Evolutionary conservation across 2,329 filamentous ascomycete genomes (phyloP).

Genomic region (Ascochyta fabae): DNA sequence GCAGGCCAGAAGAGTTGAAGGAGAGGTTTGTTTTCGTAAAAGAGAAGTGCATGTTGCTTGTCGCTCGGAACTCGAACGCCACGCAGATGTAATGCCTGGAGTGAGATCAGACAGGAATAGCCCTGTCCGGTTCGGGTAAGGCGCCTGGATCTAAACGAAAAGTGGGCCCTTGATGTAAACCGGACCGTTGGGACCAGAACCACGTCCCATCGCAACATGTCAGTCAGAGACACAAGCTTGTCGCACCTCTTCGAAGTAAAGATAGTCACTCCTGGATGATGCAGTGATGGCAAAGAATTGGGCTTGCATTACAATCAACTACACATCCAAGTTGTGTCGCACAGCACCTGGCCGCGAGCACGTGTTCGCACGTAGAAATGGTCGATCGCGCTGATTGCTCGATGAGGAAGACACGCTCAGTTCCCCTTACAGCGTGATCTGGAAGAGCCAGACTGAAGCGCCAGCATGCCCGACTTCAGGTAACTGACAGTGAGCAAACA

Average conservation of each 20-base stretch:
- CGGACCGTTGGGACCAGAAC: constrained; percentile 9
- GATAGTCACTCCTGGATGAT: background rate
- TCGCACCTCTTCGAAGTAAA: background rate
- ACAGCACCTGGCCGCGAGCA: constrained; percentile 2
- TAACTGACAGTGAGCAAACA: too few species aligned
- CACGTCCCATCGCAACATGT: constrained; percentile 13
- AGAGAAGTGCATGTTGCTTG: background rate
- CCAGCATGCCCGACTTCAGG: constrained; percentile 1
- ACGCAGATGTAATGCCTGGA: background rate
- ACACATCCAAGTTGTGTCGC: too few species aligned
- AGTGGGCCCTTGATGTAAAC: constrained; percentile 1
- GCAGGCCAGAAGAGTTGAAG: background rate
- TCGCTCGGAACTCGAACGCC: background rate
- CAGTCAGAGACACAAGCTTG: constrained; percentile 13
- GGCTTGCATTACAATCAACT: too few species aligned
- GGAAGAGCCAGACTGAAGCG: background rate
- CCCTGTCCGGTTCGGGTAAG: constrained; percentile 8
- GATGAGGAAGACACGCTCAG: constrained; percentile 17
- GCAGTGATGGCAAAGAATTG: background rate
- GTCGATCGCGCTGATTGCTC: constrained; percentile 24
- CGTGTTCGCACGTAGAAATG: constrained; percentile 19
- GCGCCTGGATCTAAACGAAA: constrained; percentile 12
- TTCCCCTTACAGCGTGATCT: constrained; percentile 20
- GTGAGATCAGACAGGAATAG: constrained; percentile 2
- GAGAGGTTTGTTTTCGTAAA: background rate